Base-by-base conservation (phyloP, 1,139 yeast genomes). In the Geotrichum klebahnii region DNA sequence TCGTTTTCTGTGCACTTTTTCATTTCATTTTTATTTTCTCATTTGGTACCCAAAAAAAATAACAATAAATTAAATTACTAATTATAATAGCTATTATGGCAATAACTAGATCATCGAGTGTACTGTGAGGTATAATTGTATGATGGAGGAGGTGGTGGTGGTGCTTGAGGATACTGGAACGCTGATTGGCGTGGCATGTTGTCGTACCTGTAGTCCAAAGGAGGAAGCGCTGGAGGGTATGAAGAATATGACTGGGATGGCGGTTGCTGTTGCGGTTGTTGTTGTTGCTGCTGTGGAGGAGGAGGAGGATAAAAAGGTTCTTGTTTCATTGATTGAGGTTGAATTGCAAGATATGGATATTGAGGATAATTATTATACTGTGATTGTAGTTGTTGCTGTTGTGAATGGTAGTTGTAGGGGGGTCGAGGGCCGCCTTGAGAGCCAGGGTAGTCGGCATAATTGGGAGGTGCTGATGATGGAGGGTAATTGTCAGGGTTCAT, bases 201-300 rank as follows among this genome's bases (percentile, higher is more conserved):
- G n/a, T n/a, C n/a, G n/a, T n/a, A n/a, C n/a, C n/a, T n/a, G n/a
- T n/a, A n/a, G n/a, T n/a, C n/a, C n/a, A n/a, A n/a, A n/a, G n/a
- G n/a, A n/a, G n/a, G n/a, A n/a, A n/a, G n/a, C n/a, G n/a, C n/a
- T n/a, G n/a, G n/a, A 24, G 44, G 40, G 43, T 26, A 26, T 23
- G n/a, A 33, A 28, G 17, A 32, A 17, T 26, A 39, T 12, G 29
- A 39, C 35, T 29, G 49, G 20, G 37, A 20, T 14, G 48, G 54
- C 26, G 46, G 51, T 45, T 41, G 50, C 9, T 36, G 50, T 17
- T 39, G 53, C 43, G 43, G 52, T 46, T 51, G 52, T 39, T 38
- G 53, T 24, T 17, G 50, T 33, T 35, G 47, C 44, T 16, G 48
- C 14, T 40, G 50, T 31, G 33, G 44, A 10, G 32, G 31, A 40